phyloP scores from a whole-genome alignment of 164 flowering plant genomes.

The Liquidambar formosana region DNA sequence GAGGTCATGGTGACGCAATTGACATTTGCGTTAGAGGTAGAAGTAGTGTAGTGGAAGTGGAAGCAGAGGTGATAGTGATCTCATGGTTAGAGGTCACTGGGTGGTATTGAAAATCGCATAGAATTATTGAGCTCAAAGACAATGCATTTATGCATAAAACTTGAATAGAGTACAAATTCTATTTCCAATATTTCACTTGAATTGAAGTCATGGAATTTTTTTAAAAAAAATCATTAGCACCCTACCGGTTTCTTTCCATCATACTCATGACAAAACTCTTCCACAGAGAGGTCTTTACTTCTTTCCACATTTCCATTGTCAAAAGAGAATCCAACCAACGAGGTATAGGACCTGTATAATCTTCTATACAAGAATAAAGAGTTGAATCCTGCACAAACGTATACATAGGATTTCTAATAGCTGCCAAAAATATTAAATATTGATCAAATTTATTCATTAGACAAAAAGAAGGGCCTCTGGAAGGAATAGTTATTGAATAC shows the following conservation, averaged over 20 bases:
- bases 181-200: background rate
- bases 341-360: conserved; percentile 72
- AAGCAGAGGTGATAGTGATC: too few species aligned
- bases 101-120: too few species aligned
- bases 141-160: too few species aligned
- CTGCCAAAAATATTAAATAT: background rate
- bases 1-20: background rate
- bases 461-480: too few species aligned
- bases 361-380: conserved; percentile 81
- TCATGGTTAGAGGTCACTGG: too few species aligned
- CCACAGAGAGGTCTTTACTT: conserved; percentile 46
- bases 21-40: background rate
- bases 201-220: conserved; percentile 2
- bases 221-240: background rate
- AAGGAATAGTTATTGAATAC: background rate
- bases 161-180: background rate
- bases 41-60: background rate
- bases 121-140: too few species aligned
- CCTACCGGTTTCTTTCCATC: conserved; percentile 81
- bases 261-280: conserved; percentile 56
- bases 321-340: conserved; percentile 52
- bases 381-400: conserved; percentile 63
- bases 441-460: too few species aligned
- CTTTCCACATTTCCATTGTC: conserved; percentile 77
- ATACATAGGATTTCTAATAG: too few species aligned